Conservation (phyloP, 148 eudicot genomes). For the Diospyros kaki region DNA sequence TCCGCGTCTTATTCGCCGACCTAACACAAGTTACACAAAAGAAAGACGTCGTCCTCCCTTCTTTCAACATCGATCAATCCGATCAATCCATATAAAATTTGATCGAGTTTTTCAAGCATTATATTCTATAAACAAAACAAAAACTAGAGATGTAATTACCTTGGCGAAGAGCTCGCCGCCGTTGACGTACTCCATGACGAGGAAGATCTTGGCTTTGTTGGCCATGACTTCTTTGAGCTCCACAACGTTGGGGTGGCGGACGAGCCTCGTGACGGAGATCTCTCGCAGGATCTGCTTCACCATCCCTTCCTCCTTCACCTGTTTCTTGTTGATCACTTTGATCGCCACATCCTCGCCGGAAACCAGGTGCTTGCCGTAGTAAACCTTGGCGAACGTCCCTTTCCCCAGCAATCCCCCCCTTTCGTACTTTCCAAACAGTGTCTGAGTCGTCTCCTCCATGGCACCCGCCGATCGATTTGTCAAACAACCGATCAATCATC, state of each 20-base stretch:
- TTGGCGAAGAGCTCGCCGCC: constrained; percentile 27
- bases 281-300: constrained; percentile 21
- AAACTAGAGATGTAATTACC: neutral
- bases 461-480: no score
- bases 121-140: no score
- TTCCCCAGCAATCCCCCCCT: constrained; percentile 14
- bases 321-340: constrained; percentile 20
- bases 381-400: constrained; percentile 16
- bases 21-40: no score
- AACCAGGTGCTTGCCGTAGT: constrained; percentile 1
- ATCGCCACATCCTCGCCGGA: constrained; percentile 20
- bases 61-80: no score
- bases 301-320: constrained; percentile 18
- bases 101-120: no score
- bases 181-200: constrained; percentile 23
- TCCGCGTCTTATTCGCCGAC: no score
- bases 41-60: no score
- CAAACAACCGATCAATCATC: no score
- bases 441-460: constrained; percentile 3
- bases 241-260: constrained; percentile 23
- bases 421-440: constrained; percentile 19
- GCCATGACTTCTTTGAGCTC: constrained; percentile 22
- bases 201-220: constrained; percentile 22
- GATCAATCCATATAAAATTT: no score
- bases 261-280: constrained; percentile 18